phyloP scores from a whole-genome alignment of 208 protist species.

The Phytomonas francai region DNA sequence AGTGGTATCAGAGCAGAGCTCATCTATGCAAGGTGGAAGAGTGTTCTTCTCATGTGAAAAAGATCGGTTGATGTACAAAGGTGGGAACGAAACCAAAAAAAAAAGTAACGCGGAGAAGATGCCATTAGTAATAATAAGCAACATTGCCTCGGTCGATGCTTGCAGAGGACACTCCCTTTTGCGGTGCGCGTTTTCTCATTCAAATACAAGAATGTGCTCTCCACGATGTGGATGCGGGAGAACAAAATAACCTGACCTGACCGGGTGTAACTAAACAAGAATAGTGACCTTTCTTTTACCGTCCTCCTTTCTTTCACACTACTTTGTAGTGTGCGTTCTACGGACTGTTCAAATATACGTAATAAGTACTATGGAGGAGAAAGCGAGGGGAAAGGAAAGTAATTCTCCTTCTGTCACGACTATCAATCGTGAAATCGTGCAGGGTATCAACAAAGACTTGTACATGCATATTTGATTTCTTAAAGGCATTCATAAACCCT shows the following conservation, averaged over 20 bases:
- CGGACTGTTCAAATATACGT: background rate
- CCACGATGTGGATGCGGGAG: constrained; percentile 11
- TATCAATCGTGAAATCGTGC: background rate
- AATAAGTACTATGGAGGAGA: background rate
- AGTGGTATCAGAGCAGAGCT: constrained; percentile 23
- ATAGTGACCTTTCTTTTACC: background rate
- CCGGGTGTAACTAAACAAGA: background rate
- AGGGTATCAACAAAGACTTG: background rate
- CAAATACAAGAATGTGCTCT: background rate
- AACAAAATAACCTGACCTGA: background rate
- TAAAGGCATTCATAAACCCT: background rate
- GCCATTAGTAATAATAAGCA: constrained; percentile 37
- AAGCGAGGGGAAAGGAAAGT: background rate
- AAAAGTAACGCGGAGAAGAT: constrained; percentile 47
- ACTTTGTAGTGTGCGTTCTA: background rate
- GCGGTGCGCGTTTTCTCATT: background rate
- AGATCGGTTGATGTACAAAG: constrained; percentile 44
- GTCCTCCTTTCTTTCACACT: background rate
- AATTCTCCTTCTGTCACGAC: background rate
- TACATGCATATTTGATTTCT: background rate
- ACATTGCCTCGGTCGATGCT: constrained; percentile 12
- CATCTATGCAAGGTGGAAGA: constrained; percentile 25
- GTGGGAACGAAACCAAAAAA: constrained; percentile 39
- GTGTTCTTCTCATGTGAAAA: constrained; percentile 19
- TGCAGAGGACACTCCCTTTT: background rate